phyloP scores from a whole-genome alignment of 805 yeast species.

The Cyberlindnera maritima region DNA sequence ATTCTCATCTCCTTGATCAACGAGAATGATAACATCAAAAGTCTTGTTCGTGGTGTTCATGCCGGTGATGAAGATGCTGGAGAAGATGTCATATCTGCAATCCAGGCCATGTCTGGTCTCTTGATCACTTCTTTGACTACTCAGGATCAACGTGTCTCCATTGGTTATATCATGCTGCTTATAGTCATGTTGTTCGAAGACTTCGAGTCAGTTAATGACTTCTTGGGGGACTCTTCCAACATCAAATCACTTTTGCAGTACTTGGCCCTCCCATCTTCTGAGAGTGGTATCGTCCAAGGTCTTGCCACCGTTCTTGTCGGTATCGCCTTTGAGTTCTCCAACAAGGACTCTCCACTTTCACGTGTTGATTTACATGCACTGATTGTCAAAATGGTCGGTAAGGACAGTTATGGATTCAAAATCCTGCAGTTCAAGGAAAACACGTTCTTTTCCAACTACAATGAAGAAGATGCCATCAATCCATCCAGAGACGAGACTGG shows the following conservation, averaged over 20 bases:
- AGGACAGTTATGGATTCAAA: constrained; percentile 72
- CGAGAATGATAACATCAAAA: constrained; percentile 48
- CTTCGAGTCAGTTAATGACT: constrained; percentile 67
- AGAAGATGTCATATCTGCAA: constrained; percentile 66
- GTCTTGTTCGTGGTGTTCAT: constrained; percentile 44
- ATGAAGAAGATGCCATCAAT: constrained; percentile 45
- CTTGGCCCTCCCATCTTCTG: constrained; percentile 48
- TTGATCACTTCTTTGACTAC: constrained; percentile 60
- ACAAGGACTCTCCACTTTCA: constrained; percentile 47
- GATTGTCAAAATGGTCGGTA: constrained; percentile 71
- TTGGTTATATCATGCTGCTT: constrained; percentile 75
- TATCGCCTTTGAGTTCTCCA: constrained; percentile 78
- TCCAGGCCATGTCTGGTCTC: constrained; percentile 78
- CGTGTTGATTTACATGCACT: constrained; percentile 60
- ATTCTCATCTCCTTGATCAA: constrained; percentile 61
- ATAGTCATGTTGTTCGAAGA: constrained; percentile 79
- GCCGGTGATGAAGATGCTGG: constrained; percentile 59
- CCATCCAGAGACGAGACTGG: constrained; percentile 77
- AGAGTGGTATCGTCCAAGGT: constrained; percentile 65
- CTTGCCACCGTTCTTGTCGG: constrained; percentile 72
- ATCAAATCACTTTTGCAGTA: constrained; percentile 67
- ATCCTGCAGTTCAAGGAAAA: constrained; percentile 70
- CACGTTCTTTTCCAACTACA: constrained; percentile 52
- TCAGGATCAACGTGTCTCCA: constrained; percentile 70
- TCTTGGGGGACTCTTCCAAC: constrained; percentile 65